Evolutionary conservation across 2,329 filamentous ascomycete genomes (phyloP).

Genomic region (Exophiala calicioides): DNA sequence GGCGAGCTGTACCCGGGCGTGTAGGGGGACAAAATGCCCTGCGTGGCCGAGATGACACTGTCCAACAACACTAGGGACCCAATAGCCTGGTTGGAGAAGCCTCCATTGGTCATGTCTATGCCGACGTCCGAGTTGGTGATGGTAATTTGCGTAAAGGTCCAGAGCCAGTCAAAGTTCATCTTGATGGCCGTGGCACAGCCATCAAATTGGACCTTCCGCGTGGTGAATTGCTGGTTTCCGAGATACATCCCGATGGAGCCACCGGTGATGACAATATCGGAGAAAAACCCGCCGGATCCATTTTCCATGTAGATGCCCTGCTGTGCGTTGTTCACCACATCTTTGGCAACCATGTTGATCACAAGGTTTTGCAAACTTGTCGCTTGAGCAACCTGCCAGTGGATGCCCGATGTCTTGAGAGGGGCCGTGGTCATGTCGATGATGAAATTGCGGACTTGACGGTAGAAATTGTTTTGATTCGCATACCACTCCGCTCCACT

Average conservation of each 20-base stretch:
- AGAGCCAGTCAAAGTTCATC: conserved; percentile 61
- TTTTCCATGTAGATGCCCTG: conserved; percentile 66
- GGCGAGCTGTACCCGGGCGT: conserved; percentile 43
- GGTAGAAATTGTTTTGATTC: conserved; percentile 73
- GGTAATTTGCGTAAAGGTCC: conserved; percentile 57
- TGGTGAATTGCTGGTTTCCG: conserved; percentile 67
- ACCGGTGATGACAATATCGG: conserved; percentile 61
- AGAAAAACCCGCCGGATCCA: conserved; percentile 64
- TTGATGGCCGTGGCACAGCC: conserved; percentile 56
- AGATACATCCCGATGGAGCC: conserved; percentile 61
- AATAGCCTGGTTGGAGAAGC: conserved; percentile 46
- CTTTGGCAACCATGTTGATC: conserved; percentile 66
- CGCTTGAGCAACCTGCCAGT: conserved; percentile 75
- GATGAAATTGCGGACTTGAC: conserved; percentile 72
- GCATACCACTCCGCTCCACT: conserved; percentile 66
- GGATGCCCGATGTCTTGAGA: conserved; percentile 61
- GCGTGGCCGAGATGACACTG: conserved; percentile 53
- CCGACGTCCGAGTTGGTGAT: conserved; percentile 57
- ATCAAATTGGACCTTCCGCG: conserved; percentile 52
- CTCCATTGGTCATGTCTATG: conserved; percentile 50
- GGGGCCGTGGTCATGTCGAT: conserved; percentile 67
- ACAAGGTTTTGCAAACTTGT: conserved; percentile 72
- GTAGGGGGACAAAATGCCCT: conserved; percentile 54
- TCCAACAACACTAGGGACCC: conserved; percentile 62
- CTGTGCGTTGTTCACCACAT: conserved; percentile 49